A percentile compares a stretch with the other conserved stretches of the same genome.
phyloP scores from a whole-genome alignment of 176 grass and related monocot species.

The Aegilops umbellulata region DNA sequence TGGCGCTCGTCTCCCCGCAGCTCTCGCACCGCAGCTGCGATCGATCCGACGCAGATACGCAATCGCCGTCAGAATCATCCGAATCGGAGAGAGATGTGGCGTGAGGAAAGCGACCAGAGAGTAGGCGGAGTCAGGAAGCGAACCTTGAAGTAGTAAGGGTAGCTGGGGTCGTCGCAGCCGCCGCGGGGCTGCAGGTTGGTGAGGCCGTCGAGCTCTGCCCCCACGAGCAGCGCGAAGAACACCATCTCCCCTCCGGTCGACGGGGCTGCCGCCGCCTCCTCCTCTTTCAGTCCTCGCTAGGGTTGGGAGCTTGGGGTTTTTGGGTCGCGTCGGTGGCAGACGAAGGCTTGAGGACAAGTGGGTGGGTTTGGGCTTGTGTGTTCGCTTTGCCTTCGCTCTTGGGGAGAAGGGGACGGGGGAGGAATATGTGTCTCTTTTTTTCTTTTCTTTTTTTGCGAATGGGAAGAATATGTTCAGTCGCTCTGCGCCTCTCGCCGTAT shows the following conservation, averaged over 20 bases:
- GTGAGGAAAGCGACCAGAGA: background rate
- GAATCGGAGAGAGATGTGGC: background rate
- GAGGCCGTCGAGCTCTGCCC: slow-evolving; percentile 78
- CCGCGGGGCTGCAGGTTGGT: slow-evolving; percentile 61
- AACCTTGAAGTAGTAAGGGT: slow-evolving; percentile 89
- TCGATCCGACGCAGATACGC: background rate
- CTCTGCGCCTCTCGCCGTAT: background rate
- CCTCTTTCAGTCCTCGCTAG: background rate
- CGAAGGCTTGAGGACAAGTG: background rate
- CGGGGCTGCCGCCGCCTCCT: background rate
- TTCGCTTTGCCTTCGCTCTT: background rate
- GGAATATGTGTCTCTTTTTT: background rate
- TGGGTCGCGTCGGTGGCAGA: background rate
- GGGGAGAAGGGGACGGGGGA: background rate
- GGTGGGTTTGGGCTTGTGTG: slow-evolving; percentile 7
- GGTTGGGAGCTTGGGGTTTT: slow-evolving; percentile 35
- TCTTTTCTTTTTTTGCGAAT: no score
- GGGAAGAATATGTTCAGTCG: no score
- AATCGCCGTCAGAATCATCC: background rate
- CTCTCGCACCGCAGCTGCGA: slow-evolving; percentile 83
- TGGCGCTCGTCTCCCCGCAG: slow-evolving; percentile 79
- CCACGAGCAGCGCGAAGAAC: slow-evolving; percentile 53
- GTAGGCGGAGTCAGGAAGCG: background rate
- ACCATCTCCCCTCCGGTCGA: slow-evolving; percentile 50
- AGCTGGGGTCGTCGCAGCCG: slow-evolving; percentile 75